phyloP scores from a whole-genome alignment of 2,329 filamentous ascomycete genomes.

The Fusarium subtropicale region DNA sequence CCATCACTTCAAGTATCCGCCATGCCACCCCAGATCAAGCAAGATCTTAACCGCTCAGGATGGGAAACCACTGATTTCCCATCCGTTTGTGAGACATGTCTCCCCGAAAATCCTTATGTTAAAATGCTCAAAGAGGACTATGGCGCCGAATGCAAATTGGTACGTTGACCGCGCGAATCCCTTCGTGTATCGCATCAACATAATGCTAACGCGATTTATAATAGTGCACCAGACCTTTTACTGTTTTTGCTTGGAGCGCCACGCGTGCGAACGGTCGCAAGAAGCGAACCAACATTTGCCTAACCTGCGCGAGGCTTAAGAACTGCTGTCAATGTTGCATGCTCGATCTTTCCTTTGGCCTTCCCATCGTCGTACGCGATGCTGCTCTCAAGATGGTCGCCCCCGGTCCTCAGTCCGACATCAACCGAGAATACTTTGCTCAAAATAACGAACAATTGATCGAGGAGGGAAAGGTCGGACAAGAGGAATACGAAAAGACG shows the following conservation, averaged over 20 bases:
- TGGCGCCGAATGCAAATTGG: constrained; percentile 84
- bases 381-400: constrained; percentile 98
- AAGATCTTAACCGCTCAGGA: constrained; percentile 92
- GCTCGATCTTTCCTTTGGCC: constrained; percentile 94
- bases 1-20: constrained; percentile 37
- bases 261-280: constrained; percentile 88
- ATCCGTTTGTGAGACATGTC: constrained; percentile 89
- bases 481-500: constrained; percentile 95
- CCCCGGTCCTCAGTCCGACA: constrained; percentile 88
- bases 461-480: constrained; percentile 85
- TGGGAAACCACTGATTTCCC: constrained; percentile 96
- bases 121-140: constrained; percentile 99
- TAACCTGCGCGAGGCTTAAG: constrained; percentile 96
- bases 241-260: constrained; percentile 93
- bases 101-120: constrained; percentile 96
- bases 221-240: constrained; percentile 91
- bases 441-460: constrained; percentile 97
- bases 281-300: constrained; percentile 93
- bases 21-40: constrained; percentile 94
- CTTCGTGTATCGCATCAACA: background rate
- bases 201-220: background rate
- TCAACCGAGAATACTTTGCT: constrained; percentile 97
- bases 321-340: constrained; percentile 99
- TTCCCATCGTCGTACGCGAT: constrained; percentile 94
- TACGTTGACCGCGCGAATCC: constrained; percentile 41